Evolutionary conservation across 345 rosid species (phyloP).

Genomic region (Lepidium africanum): DNA sequence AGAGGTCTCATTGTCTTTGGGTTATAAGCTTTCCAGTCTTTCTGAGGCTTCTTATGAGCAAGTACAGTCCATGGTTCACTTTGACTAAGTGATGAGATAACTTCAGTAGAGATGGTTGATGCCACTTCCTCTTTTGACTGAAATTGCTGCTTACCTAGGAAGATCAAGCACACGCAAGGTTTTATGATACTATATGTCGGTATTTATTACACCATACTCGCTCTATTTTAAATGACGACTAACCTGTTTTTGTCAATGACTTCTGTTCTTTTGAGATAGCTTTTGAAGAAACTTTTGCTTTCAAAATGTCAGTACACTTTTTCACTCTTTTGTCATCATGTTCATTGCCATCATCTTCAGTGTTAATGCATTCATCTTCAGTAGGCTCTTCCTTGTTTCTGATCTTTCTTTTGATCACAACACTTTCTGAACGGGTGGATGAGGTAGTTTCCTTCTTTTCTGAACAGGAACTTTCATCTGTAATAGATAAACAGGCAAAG

Average conservation of each 20-base stretch:
- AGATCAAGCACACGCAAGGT: conserved; percentile 14
- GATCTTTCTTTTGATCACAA: conserved; percentile 25
- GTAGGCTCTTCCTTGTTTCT: conserved; percentile 18
- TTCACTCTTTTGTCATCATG: conserved; percentile 36
- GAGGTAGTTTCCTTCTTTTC: conserved; percentile 24
- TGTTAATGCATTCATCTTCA: conserved; percentile 20
- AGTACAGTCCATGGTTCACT: conserved; percentile 86
- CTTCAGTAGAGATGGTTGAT: conserved; percentile 20
- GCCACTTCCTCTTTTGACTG: conserved; percentile 27
- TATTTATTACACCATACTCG: background rate
- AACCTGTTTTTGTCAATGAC: conserved; percentile 29
- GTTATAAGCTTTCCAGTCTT: conserved; percentile 75
- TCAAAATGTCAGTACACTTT: conserved; percentile 13
- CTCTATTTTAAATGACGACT: conserved; percentile 26
- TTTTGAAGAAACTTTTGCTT: conserved; percentile 7
- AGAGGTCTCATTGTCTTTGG: conserved; percentile 75
- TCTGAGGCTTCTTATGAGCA: conserved; percentile 89
- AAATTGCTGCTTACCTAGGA: conserved; percentile 28
- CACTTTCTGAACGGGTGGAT: conserved; percentile 21
- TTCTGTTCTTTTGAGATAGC: conserved; percentile 24
- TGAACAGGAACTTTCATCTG: conserved; percentile 40
- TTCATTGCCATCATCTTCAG: conserved; percentile 30
- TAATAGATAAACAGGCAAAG: background rate
- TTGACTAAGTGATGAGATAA: conserved; percentile 13
- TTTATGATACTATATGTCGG: background rate